phyloP scores from a whole-genome alignment of 2,329 filamentous ascomycete genomes.

The Diaporthe aspalathi region DNA sequence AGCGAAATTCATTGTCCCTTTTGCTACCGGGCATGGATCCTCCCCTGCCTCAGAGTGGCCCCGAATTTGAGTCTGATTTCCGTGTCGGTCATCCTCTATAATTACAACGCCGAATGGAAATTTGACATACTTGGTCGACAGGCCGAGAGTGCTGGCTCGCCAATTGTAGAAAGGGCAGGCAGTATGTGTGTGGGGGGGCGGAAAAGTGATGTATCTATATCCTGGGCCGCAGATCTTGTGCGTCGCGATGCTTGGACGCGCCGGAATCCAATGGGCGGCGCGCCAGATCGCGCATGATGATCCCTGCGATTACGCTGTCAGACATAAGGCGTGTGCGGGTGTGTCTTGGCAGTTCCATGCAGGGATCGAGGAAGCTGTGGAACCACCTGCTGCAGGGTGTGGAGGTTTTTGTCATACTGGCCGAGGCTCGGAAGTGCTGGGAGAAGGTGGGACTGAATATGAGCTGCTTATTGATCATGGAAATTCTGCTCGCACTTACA shows the following conservation, averaged over 20 bases:
- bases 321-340: background rate
- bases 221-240: background rate
- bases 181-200: too few relatives aligned
- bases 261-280: constrained; percentile 11
- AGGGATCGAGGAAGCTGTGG: constrained; percentile 24
- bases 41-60: background rate
- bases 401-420: constrained; percentile 5
- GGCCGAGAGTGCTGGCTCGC: background rate
- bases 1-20: constrained; percentile 32
- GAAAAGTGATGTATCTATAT: background rate
- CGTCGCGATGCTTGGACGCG: constrained; percentile 11
- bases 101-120: background rate
- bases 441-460: background rate
- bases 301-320: constrained; percentile 34
- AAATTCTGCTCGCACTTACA: background rate
- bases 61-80: background rate
- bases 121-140: background rate
- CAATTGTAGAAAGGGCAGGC: background rate
- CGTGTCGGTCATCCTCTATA: constrained; percentile 7
- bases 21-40: background rate
- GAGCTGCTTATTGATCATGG: constrained; percentile 34
- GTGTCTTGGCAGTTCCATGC: constrained; percentile 19
- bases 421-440: constrained; percentile 22
- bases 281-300: constrained; percentile 28
- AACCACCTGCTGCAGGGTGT: background rate